Evolutionary conservation across 208 protist species (phyloP).

Genomic region (Leishmania lainsoni): DNA sequence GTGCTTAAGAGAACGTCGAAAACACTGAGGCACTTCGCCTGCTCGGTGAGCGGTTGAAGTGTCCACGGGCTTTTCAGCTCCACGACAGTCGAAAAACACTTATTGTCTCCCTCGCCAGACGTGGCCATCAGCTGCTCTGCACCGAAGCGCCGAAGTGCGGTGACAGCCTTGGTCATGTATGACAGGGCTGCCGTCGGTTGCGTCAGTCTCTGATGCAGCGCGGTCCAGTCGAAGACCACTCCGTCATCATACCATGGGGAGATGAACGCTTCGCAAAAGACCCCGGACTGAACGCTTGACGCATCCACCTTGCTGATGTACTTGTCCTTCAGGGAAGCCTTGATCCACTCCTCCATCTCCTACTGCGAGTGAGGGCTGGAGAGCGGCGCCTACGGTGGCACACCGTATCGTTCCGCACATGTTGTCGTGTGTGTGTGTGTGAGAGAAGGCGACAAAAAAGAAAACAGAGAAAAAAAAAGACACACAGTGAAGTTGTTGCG

Average conservation of each 20-base stretch:
- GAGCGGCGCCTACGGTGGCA: not conserved
- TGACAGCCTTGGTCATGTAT: not conserved
- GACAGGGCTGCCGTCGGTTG: not conserved
- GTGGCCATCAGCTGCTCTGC: not conserved
- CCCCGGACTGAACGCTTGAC: constrained; percentile 23
- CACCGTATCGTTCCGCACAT: too few species aligned
- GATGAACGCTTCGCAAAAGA: constrained; percentile 40
- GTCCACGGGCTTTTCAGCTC: constrained; percentile 55
- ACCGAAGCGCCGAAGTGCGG: constrained; percentile 7
- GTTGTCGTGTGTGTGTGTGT: not conserved
- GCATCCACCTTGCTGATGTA: constrained; percentile 30
- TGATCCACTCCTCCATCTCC: constrained; percentile 55
- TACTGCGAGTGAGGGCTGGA: not conserved
- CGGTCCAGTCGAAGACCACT: constrained; percentile 65
- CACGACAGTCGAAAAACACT: constrained; percentile 42
- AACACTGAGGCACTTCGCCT: constrained; percentile 50
- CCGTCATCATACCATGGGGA: constrained; percentile 74
- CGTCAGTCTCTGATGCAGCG: constrained; percentile 50
- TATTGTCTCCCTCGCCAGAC: not conserved
- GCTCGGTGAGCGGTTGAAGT: constrained; percentile 52
- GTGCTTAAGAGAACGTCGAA: constrained; percentile 30
- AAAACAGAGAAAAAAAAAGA: not conserved
- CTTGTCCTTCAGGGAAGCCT: constrained; percentile 16
- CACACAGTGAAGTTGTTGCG: not conserved
- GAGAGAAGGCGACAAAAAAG: too few species aligned